phyloP scores from a whole-genome alignment of 1,284 basidiomycete genomes.

The Blastosporella zonata region DNA sequence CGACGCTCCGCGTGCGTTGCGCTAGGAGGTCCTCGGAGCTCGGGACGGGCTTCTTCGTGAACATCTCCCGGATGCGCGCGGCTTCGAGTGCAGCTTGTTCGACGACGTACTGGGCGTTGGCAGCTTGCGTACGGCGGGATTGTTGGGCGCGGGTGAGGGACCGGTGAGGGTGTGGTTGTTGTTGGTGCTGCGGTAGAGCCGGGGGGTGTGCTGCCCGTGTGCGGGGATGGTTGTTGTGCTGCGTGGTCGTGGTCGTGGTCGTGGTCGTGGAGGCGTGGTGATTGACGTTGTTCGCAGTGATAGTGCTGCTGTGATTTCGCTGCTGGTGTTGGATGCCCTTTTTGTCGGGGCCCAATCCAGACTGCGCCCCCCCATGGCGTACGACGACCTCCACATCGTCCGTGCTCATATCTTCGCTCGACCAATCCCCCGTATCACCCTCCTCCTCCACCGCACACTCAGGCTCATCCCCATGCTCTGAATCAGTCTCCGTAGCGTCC shows the following conservation, averaged over 20 bases:
- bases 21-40: conserved; percentile 56
- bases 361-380: conserved; percentile 16
- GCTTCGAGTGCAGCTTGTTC: conserved; percentile 47
- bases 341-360: neutral
- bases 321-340: conserved; percentile 17
- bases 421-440: conserved; percentile 53
- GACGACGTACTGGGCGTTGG: conserved; percentile 24
- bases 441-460: conserved; percentile 42
- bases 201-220: neutral
- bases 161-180: conserved; percentile 14
- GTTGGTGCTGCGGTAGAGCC: conserved; percentile 25
- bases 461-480: conserved; percentile 39
- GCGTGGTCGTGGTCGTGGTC: conserved; percentile 9
- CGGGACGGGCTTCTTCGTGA: conserved; percentile 55
- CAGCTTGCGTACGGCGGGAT: conserved; percentile 26
- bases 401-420: conserved; percentile 46
- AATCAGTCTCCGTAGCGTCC: conserved; percentile 32
- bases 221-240: neutral
- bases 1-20: conserved; percentile 37
- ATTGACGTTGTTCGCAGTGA: conserved; percentile 2
- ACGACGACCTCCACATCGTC: conserved; percentile 32
- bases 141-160: conserved; percentile 22
- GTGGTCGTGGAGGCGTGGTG: conserved; percentile 2
- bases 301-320: conserved; percentile 22
- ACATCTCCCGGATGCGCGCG: conserved; percentile 70